phyloP scores from a whole-genome alignment of 352 stramenopile genomes.

The Pythium periplocum region DNA sequence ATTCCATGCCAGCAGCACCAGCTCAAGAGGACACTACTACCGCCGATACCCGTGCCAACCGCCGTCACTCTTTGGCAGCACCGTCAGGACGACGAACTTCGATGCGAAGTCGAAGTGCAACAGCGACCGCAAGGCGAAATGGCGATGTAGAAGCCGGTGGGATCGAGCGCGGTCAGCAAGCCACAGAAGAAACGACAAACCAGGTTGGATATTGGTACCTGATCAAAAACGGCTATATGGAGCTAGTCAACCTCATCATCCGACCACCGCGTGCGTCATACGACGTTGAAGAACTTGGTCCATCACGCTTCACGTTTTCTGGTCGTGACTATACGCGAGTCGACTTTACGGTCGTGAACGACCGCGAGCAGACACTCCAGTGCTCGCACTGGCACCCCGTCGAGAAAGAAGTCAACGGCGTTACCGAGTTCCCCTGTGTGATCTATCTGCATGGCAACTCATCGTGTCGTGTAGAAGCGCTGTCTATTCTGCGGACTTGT shows the following conservation, averaged over 20 bases:
- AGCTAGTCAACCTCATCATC: slow-evolving; percentile 97
- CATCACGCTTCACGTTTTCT: slow-evolving; percentile 87
- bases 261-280: slow-evolving; percentile 93
- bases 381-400: slow-evolving; percentile 94
- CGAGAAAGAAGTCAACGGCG: slow-evolving; percentile 20
- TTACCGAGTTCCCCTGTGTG: slow-evolving; percentile 79
- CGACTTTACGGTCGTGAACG: slow-evolving; percentile 88
- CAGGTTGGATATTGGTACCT: slow-evolving; percentile 85
- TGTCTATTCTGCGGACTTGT: slow-evolving; percentile 86
- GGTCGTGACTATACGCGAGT: slow-evolving; percentile 80
- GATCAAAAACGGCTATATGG: slow-evolving; percentile 89
- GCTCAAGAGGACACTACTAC: not conserved
- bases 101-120: slow-evolving; percentile 5
- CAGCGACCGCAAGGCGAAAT: slow-evolving; percentile 7
- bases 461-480: slow-evolving; percentile 91
- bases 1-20: slow-evolving; percentile 14
- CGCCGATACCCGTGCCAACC: slow-evolving; percentile 2
- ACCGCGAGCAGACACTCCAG: slow-evolving; percentile 81
- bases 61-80: slow-evolving; percentile 22
- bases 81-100: slow-evolving; percentile 8
- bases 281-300: slow-evolving; percentile 87
- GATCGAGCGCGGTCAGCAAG: slow-evolving; percentile 68
- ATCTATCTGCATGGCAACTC: slow-evolving; percentile 99
- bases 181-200: slow-evolving; percentile 63
- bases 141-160: slow-evolving; percentile 40